Conservation (phyloP, 495 filamentous ascomycete genomes). For the Lasiosphaeria hispida region DNA sequence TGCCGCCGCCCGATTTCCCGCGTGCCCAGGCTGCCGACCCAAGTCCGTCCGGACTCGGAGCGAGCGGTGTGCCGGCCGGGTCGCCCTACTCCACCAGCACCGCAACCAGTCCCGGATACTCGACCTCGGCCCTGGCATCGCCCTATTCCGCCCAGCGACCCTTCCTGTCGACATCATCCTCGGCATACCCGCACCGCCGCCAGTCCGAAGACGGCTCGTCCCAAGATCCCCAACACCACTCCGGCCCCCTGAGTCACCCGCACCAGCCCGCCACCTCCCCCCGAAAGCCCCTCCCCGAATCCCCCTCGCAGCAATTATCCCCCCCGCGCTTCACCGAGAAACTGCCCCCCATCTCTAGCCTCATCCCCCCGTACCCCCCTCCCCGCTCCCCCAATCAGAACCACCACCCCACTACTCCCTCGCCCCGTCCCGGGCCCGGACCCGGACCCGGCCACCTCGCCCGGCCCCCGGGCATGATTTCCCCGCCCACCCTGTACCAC, state of each 20-base stretch:
- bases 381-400: neutral
- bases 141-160: neutral
- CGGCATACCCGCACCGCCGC: neutral
- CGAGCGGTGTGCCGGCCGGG: conserved; percentile 3
- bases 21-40: neutral
- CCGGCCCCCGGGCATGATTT: neutral
- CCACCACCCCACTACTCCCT: neutral
- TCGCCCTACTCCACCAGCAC: conserved; percentile 15
- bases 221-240: conserved; percentile 1
- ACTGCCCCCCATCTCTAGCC: conserved; percentile 23
- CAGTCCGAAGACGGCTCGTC: neutral
- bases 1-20: conserved; percentile 15
- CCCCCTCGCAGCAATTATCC: conserved; percentile 6
- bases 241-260: conserved; percentile 5
- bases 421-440: neutral
- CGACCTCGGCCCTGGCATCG: neutral
- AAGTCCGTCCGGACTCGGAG: conserved; percentile 2
- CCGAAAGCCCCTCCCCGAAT: conserved; percentile 11
- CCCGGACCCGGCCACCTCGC: conserved; percentile 6
- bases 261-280: neutral
- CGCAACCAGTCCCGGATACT: conserved; percentile 9
- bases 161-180: neutral
- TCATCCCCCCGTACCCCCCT: conserved; percentile 10
- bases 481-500: neutral
- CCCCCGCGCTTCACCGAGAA: conserved; percentile 13